phyloP scores from a whole-genome alignment of 2,329 filamentous ascomycete species.

The Microcera coccophila region DNA sequence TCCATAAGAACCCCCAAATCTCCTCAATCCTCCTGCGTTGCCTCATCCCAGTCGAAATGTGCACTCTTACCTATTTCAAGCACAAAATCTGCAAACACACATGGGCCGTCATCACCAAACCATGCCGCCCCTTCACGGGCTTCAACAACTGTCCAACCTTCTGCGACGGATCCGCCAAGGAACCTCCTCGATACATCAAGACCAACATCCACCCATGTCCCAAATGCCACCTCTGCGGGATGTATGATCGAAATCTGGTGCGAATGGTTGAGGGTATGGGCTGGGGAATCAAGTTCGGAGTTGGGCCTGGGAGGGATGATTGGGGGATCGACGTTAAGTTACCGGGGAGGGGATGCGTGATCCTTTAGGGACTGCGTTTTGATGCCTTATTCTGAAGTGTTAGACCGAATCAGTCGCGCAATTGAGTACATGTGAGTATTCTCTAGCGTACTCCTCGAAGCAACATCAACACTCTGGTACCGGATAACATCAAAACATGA shows the following conservation, averaged over 20 bases:
- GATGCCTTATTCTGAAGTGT: neutral
- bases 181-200: conserved; percentile 32
- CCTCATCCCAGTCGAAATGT: too few species aligned
- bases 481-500: too few species aligned
- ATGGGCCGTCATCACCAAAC: conserved; percentile 46
- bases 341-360: conserved; percentile 24
- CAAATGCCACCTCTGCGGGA: conserved; percentile 36
- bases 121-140: conserved; percentile 48
- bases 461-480: too few species aligned
- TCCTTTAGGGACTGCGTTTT: conserved; percentile 26
- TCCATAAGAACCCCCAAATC: neutral
- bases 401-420: too few species aligned
- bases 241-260: conserved; percentile 46
- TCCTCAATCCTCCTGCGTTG: too few species aligned
- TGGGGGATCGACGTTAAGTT: conserved; percentile 35
- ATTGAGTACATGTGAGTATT: too few species aligned
- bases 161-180: conserved; percentile 36
- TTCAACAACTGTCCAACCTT: conserved; percentile 48
- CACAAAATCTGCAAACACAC: conserved; percentile 49
- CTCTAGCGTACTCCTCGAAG: too few species aligned
- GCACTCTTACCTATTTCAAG: conserved; percentile 44
- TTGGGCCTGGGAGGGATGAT: conserved; percentile 39
- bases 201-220: conserved; percentile 40
- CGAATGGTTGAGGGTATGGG: conserved; percentile 44
- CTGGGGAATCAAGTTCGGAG: conserved; percentile 45